These are phyloP conservation scores for Picochlorum sp. DNA, from an alignment of 139 green algal genomes.

Conservation along the genomic window DNA sequence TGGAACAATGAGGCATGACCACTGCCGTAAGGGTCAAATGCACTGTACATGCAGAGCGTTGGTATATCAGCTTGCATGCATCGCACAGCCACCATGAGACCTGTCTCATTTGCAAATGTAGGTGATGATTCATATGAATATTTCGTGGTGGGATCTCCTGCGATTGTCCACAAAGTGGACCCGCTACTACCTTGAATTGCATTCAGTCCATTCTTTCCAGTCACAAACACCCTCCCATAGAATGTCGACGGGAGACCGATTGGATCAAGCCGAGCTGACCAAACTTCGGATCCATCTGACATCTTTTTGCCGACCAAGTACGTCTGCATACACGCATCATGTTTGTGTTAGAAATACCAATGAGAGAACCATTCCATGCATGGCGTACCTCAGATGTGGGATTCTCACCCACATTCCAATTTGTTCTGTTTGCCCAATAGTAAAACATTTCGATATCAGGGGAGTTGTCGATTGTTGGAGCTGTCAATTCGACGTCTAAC, in stretches of 20 bases:
- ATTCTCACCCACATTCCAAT: constrained; percentile 6
- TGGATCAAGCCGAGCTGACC: constrained; percentile 1
- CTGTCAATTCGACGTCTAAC: neutral
- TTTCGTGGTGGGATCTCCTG: neutral
- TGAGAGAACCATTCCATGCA: no score
- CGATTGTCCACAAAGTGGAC: constrained; percentile 6
- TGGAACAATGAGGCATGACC: neutral
- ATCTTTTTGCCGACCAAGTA: constrained; percentile 4
- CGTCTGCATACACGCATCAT: neutral
- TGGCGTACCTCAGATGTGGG: neutral
- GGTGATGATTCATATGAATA: constrained; percentile 3
- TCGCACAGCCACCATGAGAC: neutral
- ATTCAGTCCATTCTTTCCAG: neutral
- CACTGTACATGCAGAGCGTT: constrained; percentile 10
- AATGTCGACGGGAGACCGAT: constrained; percentile 1
- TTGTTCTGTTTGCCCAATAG: constrained; percentile 9
- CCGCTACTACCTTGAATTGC: constrained; percentile 7
- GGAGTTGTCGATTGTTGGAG: neutral
- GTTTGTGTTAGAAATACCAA: no score
- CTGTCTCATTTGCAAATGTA: constrained; percentile 11
- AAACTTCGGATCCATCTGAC: neutral
- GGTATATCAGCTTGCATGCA: constrained; percentile 1
- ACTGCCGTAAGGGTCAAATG: neutral
- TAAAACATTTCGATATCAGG: neutral
- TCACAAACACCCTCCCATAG: constrained; percentile 5